Conservation (phyloP, 1,284 basidiomycete species). For the Moesziomyces antarcticus region DNA sequence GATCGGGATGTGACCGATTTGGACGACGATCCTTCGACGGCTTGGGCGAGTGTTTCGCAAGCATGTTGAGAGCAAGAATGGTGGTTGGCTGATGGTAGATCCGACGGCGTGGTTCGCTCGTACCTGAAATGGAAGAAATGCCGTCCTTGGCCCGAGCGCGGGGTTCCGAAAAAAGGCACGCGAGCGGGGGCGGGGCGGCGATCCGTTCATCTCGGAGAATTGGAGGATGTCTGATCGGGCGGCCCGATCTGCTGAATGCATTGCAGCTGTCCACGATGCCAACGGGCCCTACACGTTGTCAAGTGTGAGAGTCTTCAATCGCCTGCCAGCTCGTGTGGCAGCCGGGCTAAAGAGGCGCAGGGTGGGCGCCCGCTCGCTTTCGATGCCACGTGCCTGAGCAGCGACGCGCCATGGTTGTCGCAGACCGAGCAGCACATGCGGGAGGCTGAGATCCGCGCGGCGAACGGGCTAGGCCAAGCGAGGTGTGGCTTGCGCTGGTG, state of each 20-base stretch:
- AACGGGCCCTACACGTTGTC: too few species aligned
- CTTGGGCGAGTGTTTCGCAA: too few species aligned
- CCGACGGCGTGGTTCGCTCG: too few species aligned
- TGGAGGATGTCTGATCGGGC: background rate
- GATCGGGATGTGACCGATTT: too few species aligned
- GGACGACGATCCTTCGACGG: too few species aligned
- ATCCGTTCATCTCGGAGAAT: background rate
- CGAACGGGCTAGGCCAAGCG: slow-evolving; percentile 14
- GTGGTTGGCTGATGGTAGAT: too few species aligned
- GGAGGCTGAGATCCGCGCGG: slow-evolving; percentile 9
- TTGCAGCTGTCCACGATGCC: too few species aligned
- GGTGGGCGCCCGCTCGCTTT: background rate
- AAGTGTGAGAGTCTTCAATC: too few species aligned
- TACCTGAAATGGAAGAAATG: too few species aligned
- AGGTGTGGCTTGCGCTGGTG: slow-evolving; percentile 22
- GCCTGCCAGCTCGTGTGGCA: background rate
- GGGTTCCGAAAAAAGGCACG: background rate
- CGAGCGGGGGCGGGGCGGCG: too few species aligned
- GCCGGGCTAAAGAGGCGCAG: background rate
- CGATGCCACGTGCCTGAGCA: background rate
- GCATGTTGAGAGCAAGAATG: background rate
- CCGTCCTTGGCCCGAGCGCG: background rate
- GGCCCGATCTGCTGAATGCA: background rate
- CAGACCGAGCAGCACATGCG: background rate
- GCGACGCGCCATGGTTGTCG: too few species aligned